Evolutionary conservation across 805 yeast genomes (phyloP).

Genomic region (Monosporozyma unispora): DNA sequence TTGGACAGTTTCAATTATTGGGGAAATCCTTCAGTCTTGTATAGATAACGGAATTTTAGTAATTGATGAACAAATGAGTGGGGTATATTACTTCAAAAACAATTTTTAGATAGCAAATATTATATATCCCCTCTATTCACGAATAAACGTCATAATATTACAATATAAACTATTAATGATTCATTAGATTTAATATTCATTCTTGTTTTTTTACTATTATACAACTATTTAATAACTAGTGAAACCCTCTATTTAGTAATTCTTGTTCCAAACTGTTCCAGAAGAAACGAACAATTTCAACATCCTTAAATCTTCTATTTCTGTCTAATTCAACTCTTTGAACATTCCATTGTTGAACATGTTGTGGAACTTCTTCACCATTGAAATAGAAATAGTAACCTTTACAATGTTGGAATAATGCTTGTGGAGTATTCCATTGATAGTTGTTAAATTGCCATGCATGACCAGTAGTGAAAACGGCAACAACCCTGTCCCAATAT

Average conservation of each 20-base stretch:
- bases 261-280: constrained; percentile 80
- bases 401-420: constrained; percentile 69
- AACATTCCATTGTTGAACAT: constrained; percentile 83
- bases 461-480: constrained; percentile 94
- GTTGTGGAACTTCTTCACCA: constrained; percentile 71
- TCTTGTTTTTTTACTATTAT: background rate
- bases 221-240: constrained; percentile 6
- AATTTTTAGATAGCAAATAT: constrained; percentile 14
- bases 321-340: constrained; percentile 70
- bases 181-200: background rate
- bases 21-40: constrained; percentile 53
- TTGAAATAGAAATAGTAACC: constrained; percentile 73
- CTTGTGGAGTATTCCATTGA: constrained; percentile 72
- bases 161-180: background rate
- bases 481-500: constrained; percentile 96
- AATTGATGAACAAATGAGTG: constrained; percentile 60
- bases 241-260: constrained; percentile 59
- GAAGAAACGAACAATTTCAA: constrained; percentile 73
- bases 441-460: constrained; percentile 92
- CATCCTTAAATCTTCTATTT: constrained; percentile 75
- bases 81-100: constrained; percentile 55
- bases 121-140: background rate
- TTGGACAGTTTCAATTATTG: constrained; percentile 60
- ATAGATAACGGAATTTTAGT: constrained; percentile 49
- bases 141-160: background rate